Percentiles rank a stretch among this genome's conserved stretches.
These are phyloP conservation scores for Hypoxylon trugodes DNA, from an alignment of 495 filamentous ascomycete genomes.

Conservation along the genomic window DNA sequence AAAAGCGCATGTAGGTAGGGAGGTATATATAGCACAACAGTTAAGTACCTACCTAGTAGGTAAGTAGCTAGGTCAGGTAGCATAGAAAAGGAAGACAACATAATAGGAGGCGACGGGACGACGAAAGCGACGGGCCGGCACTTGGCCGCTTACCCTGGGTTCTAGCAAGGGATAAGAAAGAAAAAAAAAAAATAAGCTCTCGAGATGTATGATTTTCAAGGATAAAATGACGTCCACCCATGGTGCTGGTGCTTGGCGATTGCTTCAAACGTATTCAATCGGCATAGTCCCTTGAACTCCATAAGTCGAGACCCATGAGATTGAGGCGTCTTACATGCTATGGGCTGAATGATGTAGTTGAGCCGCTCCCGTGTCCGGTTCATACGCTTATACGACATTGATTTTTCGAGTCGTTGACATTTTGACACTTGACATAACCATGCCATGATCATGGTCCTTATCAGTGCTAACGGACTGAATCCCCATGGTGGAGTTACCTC, in stretches of 20 bases:
- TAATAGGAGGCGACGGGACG: slow-evolving; percentile 13
- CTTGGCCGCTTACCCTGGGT: too few species aligned
- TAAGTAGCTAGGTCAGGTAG: slow-evolving; percentile 1
- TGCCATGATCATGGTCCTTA: background rate
- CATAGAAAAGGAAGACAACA: background rate
- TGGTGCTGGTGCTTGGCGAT: background rate
- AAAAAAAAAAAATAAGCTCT: background rate
- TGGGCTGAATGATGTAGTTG: too few species aligned
- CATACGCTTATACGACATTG: too few species aligned
- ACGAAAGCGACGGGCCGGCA: slow-evolving; percentile 23
- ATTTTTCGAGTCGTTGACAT: background rate
- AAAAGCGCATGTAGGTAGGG: slow-evolving; percentile 5
- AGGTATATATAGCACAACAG: background rate
- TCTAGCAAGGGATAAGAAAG: slow-evolving; percentile 5
- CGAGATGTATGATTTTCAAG: background rate
- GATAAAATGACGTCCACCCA: background rate
- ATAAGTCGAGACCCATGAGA: too few species aligned
- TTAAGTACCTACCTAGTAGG: slow-evolving; percentile 4
- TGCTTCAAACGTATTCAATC: background rate
- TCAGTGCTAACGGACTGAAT: background rate
- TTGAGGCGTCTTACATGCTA: too few species aligned
- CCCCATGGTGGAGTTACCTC: slow-evolving; percentile 6
- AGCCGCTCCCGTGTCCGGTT: too few species aligned
- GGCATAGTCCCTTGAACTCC: too few species aligned
- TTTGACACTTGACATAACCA: background rate